Conservation (phyloP, 2,329 filamentous ascomycete genomes). For the Hypomyces perniciosus region DNA sequence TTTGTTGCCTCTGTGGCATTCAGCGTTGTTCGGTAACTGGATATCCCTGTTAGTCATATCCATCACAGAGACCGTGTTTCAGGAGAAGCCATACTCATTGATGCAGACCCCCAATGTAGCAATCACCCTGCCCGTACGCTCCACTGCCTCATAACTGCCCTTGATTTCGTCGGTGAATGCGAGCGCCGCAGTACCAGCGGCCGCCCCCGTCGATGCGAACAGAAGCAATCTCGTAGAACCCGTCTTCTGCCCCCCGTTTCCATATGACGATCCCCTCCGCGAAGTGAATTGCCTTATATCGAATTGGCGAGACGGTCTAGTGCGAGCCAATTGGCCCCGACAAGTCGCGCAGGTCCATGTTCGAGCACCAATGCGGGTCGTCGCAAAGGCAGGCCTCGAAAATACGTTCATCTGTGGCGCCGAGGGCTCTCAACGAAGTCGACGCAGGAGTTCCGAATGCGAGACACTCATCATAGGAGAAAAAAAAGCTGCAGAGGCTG, state of each 20-base stretch:
- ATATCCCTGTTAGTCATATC: neutral
- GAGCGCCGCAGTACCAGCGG: constrained; percentile 40
- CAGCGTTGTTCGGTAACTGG: constrained; percentile 79
- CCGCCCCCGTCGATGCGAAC: constrained; percentile 46
- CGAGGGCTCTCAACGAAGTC: constrained; percentile 12
- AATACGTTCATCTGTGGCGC: constrained; percentile 36
- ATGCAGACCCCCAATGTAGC: constrained; percentile 73
- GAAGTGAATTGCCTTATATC: constrained; percentile 26
- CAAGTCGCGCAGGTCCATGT: constrained; percentile 44
- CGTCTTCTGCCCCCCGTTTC: constrained; percentile 16
- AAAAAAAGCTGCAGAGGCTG: neutral
- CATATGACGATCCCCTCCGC: constrained; percentile 19
- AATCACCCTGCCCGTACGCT: constrained; percentile 74
- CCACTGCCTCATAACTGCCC: constrained; percentile 66
- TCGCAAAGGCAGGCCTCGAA: constrained; percentile 32
- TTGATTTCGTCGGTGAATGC: constrained; percentile 65
- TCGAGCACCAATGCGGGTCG: constrained; percentile 31
- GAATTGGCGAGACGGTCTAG: constrained; percentile 24
- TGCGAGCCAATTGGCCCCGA: constrained; percentile 32
- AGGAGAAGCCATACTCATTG: constrained; percentile 61
- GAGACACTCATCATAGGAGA: constrained; percentile 12
- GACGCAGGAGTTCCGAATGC: constrained; percentile 1
- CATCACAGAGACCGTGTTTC: neutral
- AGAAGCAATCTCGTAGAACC: constrained; percentile 32
- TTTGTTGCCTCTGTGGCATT: constrained; percentile 57